Percentiles rank a stretch among this genome's conserved stretches.
phyloP scores from a whole-genome alignment of 1,284 basidiomycete species.

The Pascua guehoae region DNA sequence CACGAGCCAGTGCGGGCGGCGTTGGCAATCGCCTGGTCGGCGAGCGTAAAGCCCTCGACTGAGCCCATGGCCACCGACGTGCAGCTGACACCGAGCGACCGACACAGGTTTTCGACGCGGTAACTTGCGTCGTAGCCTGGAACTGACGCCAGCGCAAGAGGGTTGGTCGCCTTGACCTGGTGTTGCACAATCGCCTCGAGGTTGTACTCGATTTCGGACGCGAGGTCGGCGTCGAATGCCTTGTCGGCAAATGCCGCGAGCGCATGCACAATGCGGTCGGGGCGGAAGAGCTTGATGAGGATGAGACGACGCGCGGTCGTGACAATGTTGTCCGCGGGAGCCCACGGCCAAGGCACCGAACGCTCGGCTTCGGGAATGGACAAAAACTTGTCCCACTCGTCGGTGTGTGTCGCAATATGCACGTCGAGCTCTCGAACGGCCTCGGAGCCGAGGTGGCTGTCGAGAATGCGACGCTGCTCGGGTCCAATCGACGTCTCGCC shows the following conservation, averaged over 20 bases:
- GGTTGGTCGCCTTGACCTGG: conserved; percentile 74
- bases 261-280: conserved; percentile 39
- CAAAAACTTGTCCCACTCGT: conserved; percentile 75
- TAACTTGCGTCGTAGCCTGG: conserved; percentile 97
- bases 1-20: conserved; percentile 87
- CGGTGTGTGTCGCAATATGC: conserved; percentile 63
- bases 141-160: conserved; percentile 85
- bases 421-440: conserved; percentile 66
- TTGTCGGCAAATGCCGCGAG: conserved; percentile 33
- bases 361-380: conserved; percentile 67
- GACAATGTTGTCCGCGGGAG: conserved; percentile 24
- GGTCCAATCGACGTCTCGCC: conserved; percentile 17
- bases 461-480: conserved; percentile 33
- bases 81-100: conserved; percentile 68
- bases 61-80: conserved; percentile 96
- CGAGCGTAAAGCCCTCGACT: conserved; percentile 88
- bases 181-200: conserved; percentile 70
- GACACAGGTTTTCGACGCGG: conserved; percentile 82
- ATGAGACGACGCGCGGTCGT: conserved; percentile 32
- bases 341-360: conserved; percentile 72
- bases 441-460: conserved; percentile 28
- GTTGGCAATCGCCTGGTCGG: conserved; percentile 86
- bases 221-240: conserved; percentile 40
- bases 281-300: conserved; percentile 42
- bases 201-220: conserved; percentile 51